Conservation (phyloP, 179 eudicot species). For the Camellia oleifera region DNA sequence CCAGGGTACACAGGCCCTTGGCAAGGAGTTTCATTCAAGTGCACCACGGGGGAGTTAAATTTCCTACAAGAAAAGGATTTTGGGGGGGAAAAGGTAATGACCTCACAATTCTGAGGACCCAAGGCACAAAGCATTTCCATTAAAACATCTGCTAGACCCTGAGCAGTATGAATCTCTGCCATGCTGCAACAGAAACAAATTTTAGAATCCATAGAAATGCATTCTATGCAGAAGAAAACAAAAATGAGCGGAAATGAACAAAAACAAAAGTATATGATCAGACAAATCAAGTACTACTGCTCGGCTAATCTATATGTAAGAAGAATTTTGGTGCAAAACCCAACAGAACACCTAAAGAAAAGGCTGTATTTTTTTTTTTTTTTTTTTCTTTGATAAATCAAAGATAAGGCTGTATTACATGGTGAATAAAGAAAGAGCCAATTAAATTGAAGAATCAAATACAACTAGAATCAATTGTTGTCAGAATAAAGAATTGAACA, state of each 20-base stretch:
- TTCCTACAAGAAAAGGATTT: background rate
- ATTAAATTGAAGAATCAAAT: no score
- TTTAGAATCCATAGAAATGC: background rate
- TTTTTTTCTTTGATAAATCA: no score
- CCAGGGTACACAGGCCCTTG: no score
- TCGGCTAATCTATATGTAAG: background rate
- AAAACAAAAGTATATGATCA: background rate
- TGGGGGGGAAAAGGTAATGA: slow-evolving; percentile 16
- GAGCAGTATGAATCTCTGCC: slow-evolving; percentile 76
- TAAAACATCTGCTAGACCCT: slow-evolving; percentile 85
- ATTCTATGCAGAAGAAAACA: background rate
- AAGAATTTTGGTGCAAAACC: background rate
- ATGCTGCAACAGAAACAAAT: slow-evolving; percentile 44
- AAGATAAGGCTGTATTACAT: no score
- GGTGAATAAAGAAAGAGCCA: no score
- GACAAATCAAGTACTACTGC: background rate
- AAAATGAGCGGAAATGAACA: background rate
- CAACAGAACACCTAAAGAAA: background rate
- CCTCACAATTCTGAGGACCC: slow-evolving; percentile 76
- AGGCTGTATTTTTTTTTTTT: background rate
- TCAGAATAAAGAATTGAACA: no score
- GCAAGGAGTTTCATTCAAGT: background rate
- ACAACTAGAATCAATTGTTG: no score
- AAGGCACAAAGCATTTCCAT: slow-evolving; percentile 83
- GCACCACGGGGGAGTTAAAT: background rate